Percentiles rank a stretch among this genome's conserved stretches.
phyloP scores from a whole-genome alignment of 1,284 basidiomycete species.

The Xanthoconium separans region DNA sequence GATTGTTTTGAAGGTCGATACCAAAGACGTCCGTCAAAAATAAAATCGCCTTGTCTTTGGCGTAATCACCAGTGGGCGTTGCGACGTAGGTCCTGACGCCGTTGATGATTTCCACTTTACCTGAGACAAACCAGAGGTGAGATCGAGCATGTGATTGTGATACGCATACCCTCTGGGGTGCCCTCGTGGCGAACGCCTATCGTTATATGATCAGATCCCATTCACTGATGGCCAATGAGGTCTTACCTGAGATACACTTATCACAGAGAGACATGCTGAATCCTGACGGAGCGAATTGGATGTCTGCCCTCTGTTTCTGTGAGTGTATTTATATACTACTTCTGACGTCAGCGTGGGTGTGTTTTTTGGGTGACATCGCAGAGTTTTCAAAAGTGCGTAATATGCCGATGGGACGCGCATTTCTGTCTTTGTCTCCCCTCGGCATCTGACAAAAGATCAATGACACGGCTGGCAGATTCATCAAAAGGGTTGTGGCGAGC shows the following conservation, averaged over 20 bases:
- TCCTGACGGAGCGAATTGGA: background rate
- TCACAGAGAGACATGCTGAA: constrained; percentile 28
- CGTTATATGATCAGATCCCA: background rate
- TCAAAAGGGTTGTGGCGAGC: too few species aligned
- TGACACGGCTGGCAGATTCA: too few species aligned
- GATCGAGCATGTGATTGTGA: background rate
- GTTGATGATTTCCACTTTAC: constrained; percentile 37
- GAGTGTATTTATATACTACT: constrained; percentile 18
- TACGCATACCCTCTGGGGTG: constrained; percentile 17
- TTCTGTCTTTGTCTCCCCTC: too few species aligned
- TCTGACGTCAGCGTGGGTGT: too few species aligned
- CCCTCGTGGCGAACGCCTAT: constrained; percentile 26
- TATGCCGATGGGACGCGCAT: too few species aligned
- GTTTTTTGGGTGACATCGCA: constrained; percentile 1
- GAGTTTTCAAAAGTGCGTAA: background rate
- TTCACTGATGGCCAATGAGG: background rate
- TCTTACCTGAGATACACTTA: constrained; percentile 21
- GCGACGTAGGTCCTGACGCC: constrained; percentile 53
- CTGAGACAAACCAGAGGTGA: constrained; percentile 2
- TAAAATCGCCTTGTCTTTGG: constrained; percentile 57
- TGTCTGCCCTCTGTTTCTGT: too few species aligned
- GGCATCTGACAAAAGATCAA: too few species aligned
- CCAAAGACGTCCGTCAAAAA: constrained; percentile 68
- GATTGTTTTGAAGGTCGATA: constrained; percentile 37
- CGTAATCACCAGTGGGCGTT: constrained; percentile 47